These are phyloP conservation scores for Herpetomonas tarakana DNA, from an alignment of 208 protist species.

Conservation along the genomic window DNA sequence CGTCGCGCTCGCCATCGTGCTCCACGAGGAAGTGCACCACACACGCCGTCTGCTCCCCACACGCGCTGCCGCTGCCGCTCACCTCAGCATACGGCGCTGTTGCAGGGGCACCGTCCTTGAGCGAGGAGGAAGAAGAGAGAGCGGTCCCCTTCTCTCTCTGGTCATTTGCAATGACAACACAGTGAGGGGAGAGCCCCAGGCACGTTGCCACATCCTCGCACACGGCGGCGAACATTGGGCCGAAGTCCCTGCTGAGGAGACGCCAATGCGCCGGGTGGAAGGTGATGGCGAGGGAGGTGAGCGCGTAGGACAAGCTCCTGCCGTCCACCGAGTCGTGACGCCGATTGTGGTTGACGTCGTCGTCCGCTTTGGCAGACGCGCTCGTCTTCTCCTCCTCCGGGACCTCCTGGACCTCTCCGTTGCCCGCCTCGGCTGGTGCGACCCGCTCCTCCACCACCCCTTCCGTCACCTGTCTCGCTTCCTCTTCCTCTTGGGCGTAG, in stretches of 20 bases:
- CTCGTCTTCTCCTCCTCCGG: too few species aligned
- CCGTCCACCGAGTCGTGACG: not conserved
- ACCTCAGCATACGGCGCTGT: too few species aligned
- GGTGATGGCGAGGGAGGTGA: not conserved
- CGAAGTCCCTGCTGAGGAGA: not conserved
- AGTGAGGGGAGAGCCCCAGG: not conserved
- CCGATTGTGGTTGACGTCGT: not conserved
- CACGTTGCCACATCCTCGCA: slow-evolving; percentile 7
- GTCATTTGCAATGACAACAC: slow-evolving; percentile 2
- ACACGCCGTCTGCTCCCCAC: not conserved
- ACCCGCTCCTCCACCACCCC: too few species aligned
- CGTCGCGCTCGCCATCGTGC: slow-evolving; percentile 11
- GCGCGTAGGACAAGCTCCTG: too few species aligned
- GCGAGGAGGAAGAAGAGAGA: too few species aligned
- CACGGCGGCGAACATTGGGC: not conserved
- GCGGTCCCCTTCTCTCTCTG: too few species aligned
- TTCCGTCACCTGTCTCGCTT: too few species aligned
- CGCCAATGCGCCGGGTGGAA: not conserved
- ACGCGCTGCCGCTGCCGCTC: not conserved
- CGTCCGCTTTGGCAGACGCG: too few species aligned
- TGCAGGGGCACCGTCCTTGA: not conserved
- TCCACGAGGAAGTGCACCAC: not conserved
- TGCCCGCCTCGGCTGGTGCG: too few species aligned
- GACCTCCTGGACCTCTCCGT: too few species aligned
- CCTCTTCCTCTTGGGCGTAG: too few species aligned